Conservation (phyloP, 1,284 basidiomycete genomes). For the Austroboletus niveus region DNA sequence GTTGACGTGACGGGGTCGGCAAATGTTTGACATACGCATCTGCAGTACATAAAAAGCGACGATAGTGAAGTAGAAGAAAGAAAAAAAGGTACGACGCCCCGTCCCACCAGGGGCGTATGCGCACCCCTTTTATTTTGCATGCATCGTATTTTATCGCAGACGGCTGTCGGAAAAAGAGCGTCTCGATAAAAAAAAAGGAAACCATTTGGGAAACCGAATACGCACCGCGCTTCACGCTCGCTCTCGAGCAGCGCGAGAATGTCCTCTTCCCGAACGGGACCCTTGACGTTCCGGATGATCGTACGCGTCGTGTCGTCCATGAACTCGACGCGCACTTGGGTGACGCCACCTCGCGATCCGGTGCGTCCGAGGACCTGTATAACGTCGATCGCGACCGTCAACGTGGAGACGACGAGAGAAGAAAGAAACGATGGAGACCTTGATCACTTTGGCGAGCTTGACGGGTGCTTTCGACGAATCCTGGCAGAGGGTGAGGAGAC, state of each 20-base stretch:
- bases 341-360: constrained; percentile 99
- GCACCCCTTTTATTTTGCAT: no score
- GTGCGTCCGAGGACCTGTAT: constrained; percentile 94
- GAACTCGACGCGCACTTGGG: constrained; percentile 99
- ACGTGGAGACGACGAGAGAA: background rate
- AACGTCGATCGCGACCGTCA: background rate
- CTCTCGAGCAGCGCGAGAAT: constrained; percentile 97
- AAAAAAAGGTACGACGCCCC: no score
- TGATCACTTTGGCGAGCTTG: constrained; percentile 95
- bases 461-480: constrained; percentile 87
- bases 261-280: constrained; percentile 94
- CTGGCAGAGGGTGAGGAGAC: constrained; percentile 33
- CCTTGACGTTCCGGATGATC: constrained; percentile 99
- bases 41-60: no score
- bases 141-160: constrained; percentile 12
- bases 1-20: no score
- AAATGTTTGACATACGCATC: no score
- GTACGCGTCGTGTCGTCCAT: constrained; percentile 96
- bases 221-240: constrained; percentile 99
- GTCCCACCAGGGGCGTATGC: no score
- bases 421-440: constrained; percentile 48
- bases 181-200: no score
- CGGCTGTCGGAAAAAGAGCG: constrained; percentile 9
- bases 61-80: no score
- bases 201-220: background rate